Percentiles rank a stretch among this genome's conserved stretches.
Evolutionary conservation across 805 yeast species (phyloP).

Genomic region (Kodamaea laetipori): DNA sequence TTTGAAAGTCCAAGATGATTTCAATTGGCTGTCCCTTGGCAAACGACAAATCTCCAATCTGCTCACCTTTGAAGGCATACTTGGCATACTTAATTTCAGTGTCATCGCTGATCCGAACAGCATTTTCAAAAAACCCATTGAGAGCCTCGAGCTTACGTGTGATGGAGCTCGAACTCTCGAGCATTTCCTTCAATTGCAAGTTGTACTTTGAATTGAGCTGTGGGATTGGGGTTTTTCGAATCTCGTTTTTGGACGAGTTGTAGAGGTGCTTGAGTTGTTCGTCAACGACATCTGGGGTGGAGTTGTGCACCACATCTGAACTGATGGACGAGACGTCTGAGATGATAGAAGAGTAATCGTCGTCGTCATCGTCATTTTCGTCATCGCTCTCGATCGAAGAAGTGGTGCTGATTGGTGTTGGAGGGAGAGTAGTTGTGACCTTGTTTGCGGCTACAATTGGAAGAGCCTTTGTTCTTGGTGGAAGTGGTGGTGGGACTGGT

Average conservation of each 20-base stretch:
- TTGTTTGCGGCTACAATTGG: neutral
- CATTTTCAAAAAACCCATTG: slow-evolving; percentile 24
- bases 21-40: slow-evolving; percentile 35
- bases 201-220: slow-evolving; percentile 13
- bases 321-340: slow-evolving; percentile 15
- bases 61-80: slow-evolving; percentile 31
- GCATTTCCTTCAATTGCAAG: slow-evolving; percentile 14
- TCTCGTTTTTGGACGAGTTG: slow-evolving; percentile 37
- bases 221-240: slow-evolving; percentile 32
- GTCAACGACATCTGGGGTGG: slow-evolving; percentile 21
- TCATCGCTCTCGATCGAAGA: slow-evolving; percentile 5
- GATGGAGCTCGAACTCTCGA: slow-evolving; percentile 22
- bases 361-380: slow-evolving; percentile 8
- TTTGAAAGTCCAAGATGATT: slow-evolving; percentile 35
- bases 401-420: slow-evolving; percentile 3
- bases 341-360: slow-evolving; percentile 16
- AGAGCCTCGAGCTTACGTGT: slow-evolving; percentile 30
- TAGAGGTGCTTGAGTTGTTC: slow-evolving; percentile 29
- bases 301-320: slow-evolving; percentile 18
- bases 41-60: slow-evolving; percentile 43
- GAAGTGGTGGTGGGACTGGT: slow-evolving; percentile 8
- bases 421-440: slow-evolving; percentile 6
- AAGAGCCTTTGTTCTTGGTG: slow-evolving; percentile 1
- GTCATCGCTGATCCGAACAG: slow-evolving; percentile 11
- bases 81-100: slow-evolving; percentile 18